Base-by-base conservation (phyloP, 148 eudicot species). In the Cornus florida region DNA sequence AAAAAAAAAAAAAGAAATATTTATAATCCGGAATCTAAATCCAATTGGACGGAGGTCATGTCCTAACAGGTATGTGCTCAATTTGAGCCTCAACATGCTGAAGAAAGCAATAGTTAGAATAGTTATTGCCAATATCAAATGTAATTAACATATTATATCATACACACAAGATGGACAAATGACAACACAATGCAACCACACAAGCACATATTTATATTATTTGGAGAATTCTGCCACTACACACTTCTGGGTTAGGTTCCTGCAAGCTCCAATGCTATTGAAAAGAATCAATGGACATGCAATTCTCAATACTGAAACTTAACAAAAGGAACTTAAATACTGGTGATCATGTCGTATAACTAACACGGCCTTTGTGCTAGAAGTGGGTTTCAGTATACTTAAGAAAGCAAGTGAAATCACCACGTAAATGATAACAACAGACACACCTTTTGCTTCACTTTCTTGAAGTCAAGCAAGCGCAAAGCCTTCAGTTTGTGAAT, bases 361-460 rank as follows among this genome's bases (percentile, higher is more conserved):
- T 9, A 28, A 59, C 70, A 39, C 4, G 53, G 0, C 65, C 33
- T 14, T 39, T 43, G 72, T 57, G 20, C 77, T 10, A 13, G 46
- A 75, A 72, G 24, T 3, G 33, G 70, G 11, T 31, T 41, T 31
- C 69, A 70, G 4, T 6, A 46, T 43, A 12, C 59, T 48, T 14
- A 23, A 16, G 46, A 64, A 60, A 43, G 2, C 2, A 64, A 64
- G 56, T 62, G 4, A 60, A 22, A 50, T 43, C 38, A 41, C 9
- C 31, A 62, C 0, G 20, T 24, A 56, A 62, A n/a, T 39, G 48
- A 60, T 7, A 85, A 69, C 28, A 77, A n/a, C 32, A 82, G 20
- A 71, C 87, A 74, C 59, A 96, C 99, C 99, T 92, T 92, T 73
- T 88, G 97, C 80, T 91, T 92, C 72, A 97, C 89, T 85, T 97